phyloP scores from a whole-genome alignment of 2,329 filamentous ascomycete species.

The Trichoderma asperellum region DNA sequence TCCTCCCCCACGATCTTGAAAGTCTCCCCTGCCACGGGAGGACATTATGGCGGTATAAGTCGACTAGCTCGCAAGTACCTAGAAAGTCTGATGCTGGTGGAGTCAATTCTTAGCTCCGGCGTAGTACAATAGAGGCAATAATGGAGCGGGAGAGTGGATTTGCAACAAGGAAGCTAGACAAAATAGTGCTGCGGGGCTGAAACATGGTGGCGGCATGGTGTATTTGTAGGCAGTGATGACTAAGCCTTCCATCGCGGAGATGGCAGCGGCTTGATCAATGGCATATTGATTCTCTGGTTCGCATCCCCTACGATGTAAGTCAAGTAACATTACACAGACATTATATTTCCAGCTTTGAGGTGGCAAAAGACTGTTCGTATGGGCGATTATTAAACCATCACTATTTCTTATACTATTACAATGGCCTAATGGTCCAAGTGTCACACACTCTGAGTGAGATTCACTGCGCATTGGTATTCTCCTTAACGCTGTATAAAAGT shows the following conservation, averaged over 20 bases:
- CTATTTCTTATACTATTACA: background rate
- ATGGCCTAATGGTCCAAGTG: background rate
- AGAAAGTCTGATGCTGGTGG: background rate
- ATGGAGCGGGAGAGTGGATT: background rate
- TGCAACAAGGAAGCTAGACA: background rate
- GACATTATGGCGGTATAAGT: slow-evolving; percentile 4
- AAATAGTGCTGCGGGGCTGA: background rate
- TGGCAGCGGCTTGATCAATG: background rate
- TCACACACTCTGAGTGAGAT: background rate
- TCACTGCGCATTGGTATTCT: background rate
- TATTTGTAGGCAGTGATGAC: background rate
- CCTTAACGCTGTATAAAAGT: background rate
- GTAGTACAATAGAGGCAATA: background rate
- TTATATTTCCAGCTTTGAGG: background rate
- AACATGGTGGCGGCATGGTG: background rate
- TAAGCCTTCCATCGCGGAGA: background rate
- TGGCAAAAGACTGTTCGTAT: background rate
- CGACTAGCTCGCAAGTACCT: background rate
- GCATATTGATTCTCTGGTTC: background rate
- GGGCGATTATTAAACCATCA: background rate
- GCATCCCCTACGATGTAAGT: no score
- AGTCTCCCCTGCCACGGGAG: slow-evolving; percentile 5
- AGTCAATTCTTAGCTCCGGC: background rate
- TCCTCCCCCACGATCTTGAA: slow-evolving; percentile 12
- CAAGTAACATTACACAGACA: no score